phyloP scores from a whole-genome alignment of 1,284 basidiomycete genomes.

The Ustilago loliicola region DNA sequence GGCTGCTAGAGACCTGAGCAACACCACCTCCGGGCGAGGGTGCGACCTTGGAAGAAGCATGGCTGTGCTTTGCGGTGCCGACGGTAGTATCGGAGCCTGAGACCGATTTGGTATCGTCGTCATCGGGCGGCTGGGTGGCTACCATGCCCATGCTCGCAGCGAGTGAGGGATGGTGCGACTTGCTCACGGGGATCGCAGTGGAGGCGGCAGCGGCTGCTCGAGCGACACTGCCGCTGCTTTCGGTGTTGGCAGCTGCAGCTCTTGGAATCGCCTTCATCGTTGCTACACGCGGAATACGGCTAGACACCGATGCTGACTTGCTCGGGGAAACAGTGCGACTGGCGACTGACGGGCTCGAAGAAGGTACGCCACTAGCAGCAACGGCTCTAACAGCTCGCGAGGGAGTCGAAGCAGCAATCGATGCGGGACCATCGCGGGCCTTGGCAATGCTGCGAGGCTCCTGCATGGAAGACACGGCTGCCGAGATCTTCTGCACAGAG shows the following conservation, averaged over 20 bases:
- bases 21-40: slow-evolving; percentile 29
- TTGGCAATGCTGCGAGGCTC: slow-evolving; percentile 11
- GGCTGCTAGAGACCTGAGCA: slow-evolving; percentile 39
- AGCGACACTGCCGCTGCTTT: slow-evolving; percentile 29
- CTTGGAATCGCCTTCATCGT: slow-evolving; percentile 40
- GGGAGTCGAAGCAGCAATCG: slow-evolving; percentile 19
- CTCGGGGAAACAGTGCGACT: slow-evolving; percentile 37
- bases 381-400: slow-evolving; percentile 24
- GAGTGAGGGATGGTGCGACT: slow-evolving; percentile 57
- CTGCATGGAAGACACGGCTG: neutral
- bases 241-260: slow-evolving; percentile 18
- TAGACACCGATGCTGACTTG: slow-evolving; percentile 44
- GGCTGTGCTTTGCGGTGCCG: slow-evolving; percentile 25
- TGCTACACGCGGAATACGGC: slow-evolving; percentile 57
- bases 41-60: slow-evolving; percentile 25
- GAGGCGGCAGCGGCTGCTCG: slow-evolving; percentile 35
- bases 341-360: slow-evolving; percentile 25
- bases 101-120: slow-evolving; percentile 43
- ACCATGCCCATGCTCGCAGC: slow-evolving; percentile 63
- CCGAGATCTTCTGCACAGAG: slow-evolving; percentile 12
- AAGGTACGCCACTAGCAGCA: slow-evolving; percentile 15
- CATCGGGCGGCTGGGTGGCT: slow-evolving; percentile 25
- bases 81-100: slow-evolving; percentile 43
- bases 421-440: neutral
- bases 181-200: slow-evolving; percentile 49